Evolutionary conservation across 495 filamentous ascomycete species (phyloP), one percentile per base, ranked within the genome.

Genomic region (Xylaria longipes): DNA sequence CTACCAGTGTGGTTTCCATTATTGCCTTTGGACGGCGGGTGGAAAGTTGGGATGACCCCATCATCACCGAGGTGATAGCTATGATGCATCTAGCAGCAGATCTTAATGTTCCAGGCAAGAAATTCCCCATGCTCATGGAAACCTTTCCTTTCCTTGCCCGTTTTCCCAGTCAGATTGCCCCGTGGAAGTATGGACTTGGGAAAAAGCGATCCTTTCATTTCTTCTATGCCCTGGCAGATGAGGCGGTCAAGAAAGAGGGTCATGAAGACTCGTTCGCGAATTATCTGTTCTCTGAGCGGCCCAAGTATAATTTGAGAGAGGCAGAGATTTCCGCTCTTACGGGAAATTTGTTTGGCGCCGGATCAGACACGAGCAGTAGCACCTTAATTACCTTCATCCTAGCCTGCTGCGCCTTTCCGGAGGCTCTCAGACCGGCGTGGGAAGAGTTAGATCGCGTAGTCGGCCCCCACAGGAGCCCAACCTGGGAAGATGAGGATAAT

Each of bases 1-100:
- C 89, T 3, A 87, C 88, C 1, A 89, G 87, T 68, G 86, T 91
- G 14, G 90, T 91, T 54, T 88, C 88, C 41, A 89, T 87, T 68
- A 87, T 91, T 62, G 88, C 85, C 3, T 91, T 91, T 72, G 89
- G 89, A 0, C 82, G 89, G 22, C 81, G 89, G 9, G 88, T 91
- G 14, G 85, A 88, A 50, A 85, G 82, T 46, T 83, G 86, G 71
- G 82, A 89, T 37, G 88, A 90, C 50, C 83, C 87, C 37, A 85
- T 91, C 62, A 88, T 91, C 70, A 86, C 84, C 48, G 86, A 89
- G 71, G 86, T 90, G 31, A 89, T 91, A 71, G 83, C 88, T 14
- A 80, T 87, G 62, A 91, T 91, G 89, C 87, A 89, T 56, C 82
- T 88, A 66, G 87, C 87, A 31, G 88, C 89, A n/a, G 87, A 87